Evolutionary conservation across 2,329 filamentous ascomycete genomes (phyloP), one percentile per base, ranked within the genome.

Genomic region (Clarireedia monteithiana): DNA sequence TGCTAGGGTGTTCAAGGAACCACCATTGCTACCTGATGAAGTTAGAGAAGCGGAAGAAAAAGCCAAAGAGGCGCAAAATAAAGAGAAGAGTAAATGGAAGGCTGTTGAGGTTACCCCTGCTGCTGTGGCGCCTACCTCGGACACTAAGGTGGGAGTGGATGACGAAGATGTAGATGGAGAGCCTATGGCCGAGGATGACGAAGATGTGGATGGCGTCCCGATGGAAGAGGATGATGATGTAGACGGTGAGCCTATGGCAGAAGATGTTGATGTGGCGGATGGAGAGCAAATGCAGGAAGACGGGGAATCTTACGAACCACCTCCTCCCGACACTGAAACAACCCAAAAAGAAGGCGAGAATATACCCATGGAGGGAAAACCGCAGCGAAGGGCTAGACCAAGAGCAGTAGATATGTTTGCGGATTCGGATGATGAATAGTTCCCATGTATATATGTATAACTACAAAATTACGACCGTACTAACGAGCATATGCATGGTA

Each of bases 401-500:
- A 83, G 84, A 63, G 88, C 89, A 4, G 87, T 88, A 63, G 89
- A 94, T 67, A 91, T 94, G 88, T 95, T 94, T 80, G 88, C 86
- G 10, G 86, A 88, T 69, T 88, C 85, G 4, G 88, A 88, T 62
- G 79, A 65, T 58, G 67, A 69, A 64, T 48, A 57, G 50, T 30
- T 17, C 39, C 9, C 39, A 42, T 20, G 15, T 42, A 42, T 42
- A 34, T 12, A 9, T 34, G 9, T 34, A 34, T 12, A 34, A 34
- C 9, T 34, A 34, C 12, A 34, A 34, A 34, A 34, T 34, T 34
- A 34, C 17, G 39, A 42, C 39, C 39, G 7, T 17, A 14, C 2
- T 20, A 42, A 9, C 39, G 10, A 34, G 30, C 30, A 12, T 34
- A 6, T 12, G 12, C 9, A 34, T 34, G 10, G 12, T 34, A 34